A percentile compares a stretch with the other conserved stretches of the same genome.
These are phyloP conservation scores for Trichoderma guizhouense DNA, from an alignment of 2,329 filamentous ascomycete species.

Conservation along the genomic window DNA sequence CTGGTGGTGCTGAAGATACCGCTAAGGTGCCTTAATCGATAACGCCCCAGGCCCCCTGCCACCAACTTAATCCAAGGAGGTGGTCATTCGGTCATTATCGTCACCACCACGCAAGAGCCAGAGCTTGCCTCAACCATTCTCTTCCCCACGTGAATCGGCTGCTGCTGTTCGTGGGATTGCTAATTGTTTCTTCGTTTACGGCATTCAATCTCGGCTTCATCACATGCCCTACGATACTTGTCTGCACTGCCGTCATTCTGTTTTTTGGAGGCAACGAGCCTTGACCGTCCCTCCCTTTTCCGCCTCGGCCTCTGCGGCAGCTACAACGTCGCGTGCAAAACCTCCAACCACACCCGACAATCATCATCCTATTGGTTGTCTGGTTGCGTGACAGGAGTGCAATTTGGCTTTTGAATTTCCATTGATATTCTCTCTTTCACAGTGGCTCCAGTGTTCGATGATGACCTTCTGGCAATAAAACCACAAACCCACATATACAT, in stretches of 20 bases:
- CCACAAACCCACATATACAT: background rate
- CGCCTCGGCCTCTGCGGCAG: background rate
- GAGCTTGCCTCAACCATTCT: constrained; percentile 12
- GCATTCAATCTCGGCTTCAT: background rate
- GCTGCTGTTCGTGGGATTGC: background rate
- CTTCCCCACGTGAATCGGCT: constrained; percentile 13
- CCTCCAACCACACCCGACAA: background rate
- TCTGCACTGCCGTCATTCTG: background rate
- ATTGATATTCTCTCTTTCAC: background rate
- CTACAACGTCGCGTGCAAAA: constrained; percentile 3
- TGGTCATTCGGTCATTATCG: constrained; percentile 17
- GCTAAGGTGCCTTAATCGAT: constrained; percentile 10
- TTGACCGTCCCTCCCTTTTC: constrained; percentile 14
- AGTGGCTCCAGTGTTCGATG: background rate
- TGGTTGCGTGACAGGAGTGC: background rate
- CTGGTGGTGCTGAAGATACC: background rate
- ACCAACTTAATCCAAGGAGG: background rate
- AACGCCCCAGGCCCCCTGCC: constrained; percentile 4
- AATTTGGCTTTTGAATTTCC: background rate
- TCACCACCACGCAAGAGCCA: background rate
- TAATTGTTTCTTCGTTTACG: background rate
- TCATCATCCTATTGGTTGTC: background rate
- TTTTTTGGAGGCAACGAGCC: background rate
- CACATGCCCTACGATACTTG: constrained; percentile 2
- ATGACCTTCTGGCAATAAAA: background rate